Base-by-base conservation (phyloP, 2,329 filamentous ascomycete genomes). In the Endoconidiophora polonica region DNA sequence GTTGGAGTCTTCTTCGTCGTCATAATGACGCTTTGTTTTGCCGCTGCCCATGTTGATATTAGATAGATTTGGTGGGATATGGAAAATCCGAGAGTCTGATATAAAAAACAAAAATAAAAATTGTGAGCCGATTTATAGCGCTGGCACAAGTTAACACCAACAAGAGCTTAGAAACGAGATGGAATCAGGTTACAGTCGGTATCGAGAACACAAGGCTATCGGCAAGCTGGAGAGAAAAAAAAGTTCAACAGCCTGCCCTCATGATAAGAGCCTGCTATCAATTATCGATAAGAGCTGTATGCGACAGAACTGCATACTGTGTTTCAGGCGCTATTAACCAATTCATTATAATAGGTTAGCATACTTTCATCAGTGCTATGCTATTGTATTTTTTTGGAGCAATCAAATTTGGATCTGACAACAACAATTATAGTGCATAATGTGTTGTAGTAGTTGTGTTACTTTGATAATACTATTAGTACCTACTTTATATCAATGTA, bases 1-100 rank as follows among this genome's bases (percentile, higher is more conserved):
- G 46, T 70, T 68, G 44, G 60, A 58, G 54, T 72, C 42, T 29
- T 53, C 52, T 38, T 53, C 48, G 39, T 49, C 69, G 47, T 65
- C 62, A 56, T 65, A 71, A 47, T 61, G 61, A 56, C 70, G 65
- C 60, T 73, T 73, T 48, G 59, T 63, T 36, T 47, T 52, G 53
- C 29, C 29, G 29, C 69, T 66, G 53, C 64, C 63, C 69, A 71
- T 71, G 33, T 58, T 48, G 46, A 52, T 44, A 50, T 42, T 46
- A 39, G 38, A 33, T 39, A 33, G 23, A 16, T 7, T 44, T 9
- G 7, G 23, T 44, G 40, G 18, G 18, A 23, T 42, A 12, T 46
- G 16, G 20, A n/a, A 39, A 39, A 23, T 6, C 3, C 4, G 20
- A 29, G 14, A 16, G 23, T 26, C 5, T 24, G 5, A 3, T 14